phyloP scores from a whole-genome alignment of 2,329 filamentous ascomycete species.

The Pseudogymnoascus pannorum region DNA sequence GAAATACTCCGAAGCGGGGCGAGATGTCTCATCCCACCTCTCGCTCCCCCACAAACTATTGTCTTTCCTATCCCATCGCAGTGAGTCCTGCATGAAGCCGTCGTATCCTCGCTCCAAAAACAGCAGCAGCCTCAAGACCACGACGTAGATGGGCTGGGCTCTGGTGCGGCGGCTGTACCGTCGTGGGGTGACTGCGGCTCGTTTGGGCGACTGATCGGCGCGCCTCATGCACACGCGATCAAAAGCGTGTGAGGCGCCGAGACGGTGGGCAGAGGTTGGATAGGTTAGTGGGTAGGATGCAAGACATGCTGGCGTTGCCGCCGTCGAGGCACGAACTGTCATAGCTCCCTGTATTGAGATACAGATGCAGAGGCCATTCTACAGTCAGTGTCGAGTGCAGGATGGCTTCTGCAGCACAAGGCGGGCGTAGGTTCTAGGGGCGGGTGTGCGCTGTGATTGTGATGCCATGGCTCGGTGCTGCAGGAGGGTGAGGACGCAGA shows the following conservation, averaged over 20 bases:
- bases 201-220: neutral
- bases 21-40: neutral
- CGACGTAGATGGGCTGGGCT: neutral
- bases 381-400: no score
- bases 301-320: slow-evolving; percentile 1
- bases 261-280: neutral
- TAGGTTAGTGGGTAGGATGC: neutral
- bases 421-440: neutral
- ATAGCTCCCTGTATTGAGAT: neutral
- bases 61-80: neutral
- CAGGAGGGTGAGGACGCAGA: neutral
- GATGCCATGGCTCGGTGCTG: no score
- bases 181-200: neutral
- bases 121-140: neutral
- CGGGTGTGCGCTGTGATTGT: neutral
- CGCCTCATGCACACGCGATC: neutral
- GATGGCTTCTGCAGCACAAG: neutral
- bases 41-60: neutral
- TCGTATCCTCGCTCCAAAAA: neutral
- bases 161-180: neutral
- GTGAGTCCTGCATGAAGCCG: neutral
- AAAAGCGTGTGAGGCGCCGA: slow-evolving; percentile 5
- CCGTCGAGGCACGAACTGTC: neutral
- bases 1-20: neutral
- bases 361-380: no score